Evolutionary conservation across 108 stramenopile genomes (phyloP).

Genomic region (Phaeodactylum tricornutum): DNA sequence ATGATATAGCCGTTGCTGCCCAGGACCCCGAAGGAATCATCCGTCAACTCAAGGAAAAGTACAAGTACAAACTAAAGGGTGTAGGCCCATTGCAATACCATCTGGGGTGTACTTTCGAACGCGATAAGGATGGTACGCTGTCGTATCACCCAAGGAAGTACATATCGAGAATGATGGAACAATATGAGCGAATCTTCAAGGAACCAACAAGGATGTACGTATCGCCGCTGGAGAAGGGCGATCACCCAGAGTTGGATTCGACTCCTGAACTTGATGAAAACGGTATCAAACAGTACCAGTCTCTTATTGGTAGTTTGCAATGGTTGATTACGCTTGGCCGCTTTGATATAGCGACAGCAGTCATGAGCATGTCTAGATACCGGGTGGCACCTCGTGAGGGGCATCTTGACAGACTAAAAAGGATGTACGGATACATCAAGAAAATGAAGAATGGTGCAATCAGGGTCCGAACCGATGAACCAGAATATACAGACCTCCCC

Average conservation of each 20-base stretch:
- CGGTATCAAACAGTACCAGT: constrained; percentile 8
- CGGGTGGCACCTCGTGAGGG: constrained; percentile 11
- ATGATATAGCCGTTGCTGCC: constrained; percentile 1
- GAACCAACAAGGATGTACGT: neutral
- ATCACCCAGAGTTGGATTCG: constrained; percentile 22
- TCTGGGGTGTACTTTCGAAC: constrained; percentile 3
- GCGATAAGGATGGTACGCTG: too few species aligned
- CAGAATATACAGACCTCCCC: neutral
- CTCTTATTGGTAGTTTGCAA: constrained; percentile 13
- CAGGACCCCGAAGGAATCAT: constrained; percentile 1
- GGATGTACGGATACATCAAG: constrained; percentile 18
- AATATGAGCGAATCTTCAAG: constrained; percentile 14
- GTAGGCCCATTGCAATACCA: neutral
- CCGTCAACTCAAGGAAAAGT: neutral
- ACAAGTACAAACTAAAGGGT: constrained; percentile 9
- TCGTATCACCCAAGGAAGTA: constrained; percentile 15
- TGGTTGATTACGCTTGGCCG: constrained; percentile 17
- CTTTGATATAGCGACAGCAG: constrained; percentile 4
- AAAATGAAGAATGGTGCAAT: constrained; percentile 7
- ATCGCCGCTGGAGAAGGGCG: constrained; percentile 7
- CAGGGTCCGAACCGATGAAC: neutral
- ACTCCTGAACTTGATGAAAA: constrained; percentile 3
- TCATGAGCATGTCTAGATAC: constrained; percentile 4
- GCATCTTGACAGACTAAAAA: constrained; percentile 15
- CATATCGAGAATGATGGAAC: constrained; percentile 11